Percentiles rank a stretch among this genome's conserved stretches.
phyloP scores from a whole-genome alignment of 2,329 filamentous ascomycete species.

The Grosmannia huntii region DNA sequence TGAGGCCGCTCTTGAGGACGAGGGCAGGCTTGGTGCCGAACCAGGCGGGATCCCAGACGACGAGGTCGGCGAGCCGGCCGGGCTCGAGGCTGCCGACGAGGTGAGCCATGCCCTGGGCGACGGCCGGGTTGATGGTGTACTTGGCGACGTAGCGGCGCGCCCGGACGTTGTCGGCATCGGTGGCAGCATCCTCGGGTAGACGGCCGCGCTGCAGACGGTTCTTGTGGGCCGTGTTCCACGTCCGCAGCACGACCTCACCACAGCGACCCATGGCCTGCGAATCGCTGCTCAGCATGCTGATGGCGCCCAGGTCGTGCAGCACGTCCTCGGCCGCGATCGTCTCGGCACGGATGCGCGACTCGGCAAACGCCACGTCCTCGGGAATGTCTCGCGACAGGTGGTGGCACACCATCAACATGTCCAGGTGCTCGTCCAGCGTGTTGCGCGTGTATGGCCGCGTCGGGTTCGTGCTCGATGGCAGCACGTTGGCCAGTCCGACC shows the following conservation, averaged over 20 bases:
- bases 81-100: constrained; percentile 77
- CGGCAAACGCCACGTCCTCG: constrained; percentile 90
- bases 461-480: constrained; percentile 85
- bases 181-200: constrained; percentile 60
- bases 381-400: constrained; percentile 86
- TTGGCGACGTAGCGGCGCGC: constrained; percentile 91
- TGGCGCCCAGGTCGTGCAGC: constrained; percentile 84
- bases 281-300: constrained; percentile 95
- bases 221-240: constrained; percentile 96
- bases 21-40: constrained; percentile 78
- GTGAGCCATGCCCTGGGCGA: constrained; percentile 83
- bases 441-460: constrained; percentile 84
- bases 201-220: constrained; percentile 77
- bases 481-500: constrained; percentile 76
- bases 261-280: constrained; percentile 95
- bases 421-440: constrained; percentile 89
- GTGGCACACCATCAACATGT: constrained; percentile 98
- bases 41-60: constrained; percentile 71
- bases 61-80: constrained; percentile 80
- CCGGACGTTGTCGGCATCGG: constrained; percentile 76
- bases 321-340: constrained; percentile 96
- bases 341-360: constrained; percentile 86
- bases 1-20: constrained; percentile 80
- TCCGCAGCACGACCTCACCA: constrained; percentile 83
- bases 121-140: constrained; percentile 88